Evolutionary conservation across 148 eudicot species (phyloP).

Genomic region (Camellia sinensis): DNA sequence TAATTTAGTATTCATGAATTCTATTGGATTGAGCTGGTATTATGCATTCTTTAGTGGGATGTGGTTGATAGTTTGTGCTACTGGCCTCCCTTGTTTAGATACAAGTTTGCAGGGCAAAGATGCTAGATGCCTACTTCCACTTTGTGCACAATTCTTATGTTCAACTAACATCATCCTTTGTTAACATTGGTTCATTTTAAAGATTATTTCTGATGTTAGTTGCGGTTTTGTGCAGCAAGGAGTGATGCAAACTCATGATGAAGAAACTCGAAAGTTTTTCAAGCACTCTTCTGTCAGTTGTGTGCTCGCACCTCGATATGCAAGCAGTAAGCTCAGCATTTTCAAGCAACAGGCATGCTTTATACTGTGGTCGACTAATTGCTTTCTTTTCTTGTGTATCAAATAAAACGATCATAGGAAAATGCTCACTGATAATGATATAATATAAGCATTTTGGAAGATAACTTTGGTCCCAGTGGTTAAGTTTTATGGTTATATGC

Average conservation of each 20-base stretch:
- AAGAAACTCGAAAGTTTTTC: conserved; percentile 82
- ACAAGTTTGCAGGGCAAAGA: not conserved
- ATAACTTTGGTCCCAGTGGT: not conserved
- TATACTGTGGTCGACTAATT: conserved; percentile 23
- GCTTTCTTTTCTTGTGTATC: not conserved
- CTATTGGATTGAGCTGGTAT: no score
- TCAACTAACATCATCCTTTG: not conserved
- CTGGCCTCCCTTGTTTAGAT: no score
- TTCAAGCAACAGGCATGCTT: conserved; percentile 97
- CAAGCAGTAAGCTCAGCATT: conserved; percentile 96
- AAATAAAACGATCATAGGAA: not conserved
- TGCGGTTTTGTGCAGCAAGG: conserved; percentile 53
- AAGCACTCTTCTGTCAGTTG: conserved; percentile 88
- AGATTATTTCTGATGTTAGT: not conserved
- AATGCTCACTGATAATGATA: not conserved
- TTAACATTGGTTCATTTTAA: not conserved
- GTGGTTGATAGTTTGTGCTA: no score
- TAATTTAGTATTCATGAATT: no score
- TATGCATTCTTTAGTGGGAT: no score
- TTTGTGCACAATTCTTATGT: not conserved
- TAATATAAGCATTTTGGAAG: not conserved
- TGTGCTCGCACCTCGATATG: conserved; percentile 90
- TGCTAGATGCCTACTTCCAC: not conserved
- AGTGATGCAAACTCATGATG: conserved; percentile 95
- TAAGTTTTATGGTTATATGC: no score